Base-by-base conservation (phyloP, 176 grass and related monocot genomes). In the Dactylis glomerata region DNA sequence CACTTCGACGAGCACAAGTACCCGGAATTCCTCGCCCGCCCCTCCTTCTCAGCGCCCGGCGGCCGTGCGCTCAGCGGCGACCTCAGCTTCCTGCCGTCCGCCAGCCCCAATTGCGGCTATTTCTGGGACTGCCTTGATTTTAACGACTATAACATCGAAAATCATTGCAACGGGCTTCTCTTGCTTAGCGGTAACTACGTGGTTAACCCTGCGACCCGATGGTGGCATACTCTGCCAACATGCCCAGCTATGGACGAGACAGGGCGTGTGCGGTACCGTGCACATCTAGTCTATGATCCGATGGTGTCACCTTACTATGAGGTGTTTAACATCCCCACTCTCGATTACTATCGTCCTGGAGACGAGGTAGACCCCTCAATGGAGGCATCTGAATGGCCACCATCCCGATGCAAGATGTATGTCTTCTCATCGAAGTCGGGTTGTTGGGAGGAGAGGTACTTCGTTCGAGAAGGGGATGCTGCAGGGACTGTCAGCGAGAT, bases 261-360 rank as follows among this genome's bases (percentile, higher is more conserved):
- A 8, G 33, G 33, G 3, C 1, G 1, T 1, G 65, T 22, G 17
- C 1, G 3, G 8, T 68, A 23, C 10, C 8, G 1, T 11, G 8
- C 9, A 0, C 34, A 41, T 22, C 67, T 69, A 1, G 36, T 24
- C 36, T 69, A 23, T 41, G 67, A 73, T 49, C 40, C 42, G 0
- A 49, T 28, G 70, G 1, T 46, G 30, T 28, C 41, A 26, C 70
- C 70, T 4, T 17, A 75, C 28, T 69, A 69, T 10, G 19, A 54
- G 28, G 73, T 76, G 73, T 5, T 76, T 20, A 33, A 3, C 30
- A 54, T n/a, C 47, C 47, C 47, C 15, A 22, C 0, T 11, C 22
- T 20, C 27, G 6, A 0, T 12, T 0, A 6, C 2, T 0, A 22
- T 10, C 26, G 1, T 28, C 1, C 0, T 17, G 3, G 3, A 49